Conservation (phyloP, 164 flowering plant genomes). For the Liquidambar formosana region DNA sequence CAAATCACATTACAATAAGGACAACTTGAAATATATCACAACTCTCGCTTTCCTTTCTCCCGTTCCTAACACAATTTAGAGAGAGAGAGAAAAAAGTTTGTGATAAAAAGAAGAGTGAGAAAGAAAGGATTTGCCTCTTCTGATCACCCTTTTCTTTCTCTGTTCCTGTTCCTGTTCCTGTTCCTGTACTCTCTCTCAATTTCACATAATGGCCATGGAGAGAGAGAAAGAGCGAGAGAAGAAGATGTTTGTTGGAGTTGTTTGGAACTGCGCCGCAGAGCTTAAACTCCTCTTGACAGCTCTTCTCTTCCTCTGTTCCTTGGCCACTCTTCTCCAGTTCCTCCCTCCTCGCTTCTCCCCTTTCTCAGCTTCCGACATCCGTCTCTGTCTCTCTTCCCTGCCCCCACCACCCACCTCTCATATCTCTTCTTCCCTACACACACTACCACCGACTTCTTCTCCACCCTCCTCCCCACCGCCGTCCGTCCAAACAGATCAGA, state of each 20-base stretch:
- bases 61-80: too few relatives aligned
- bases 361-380: slow-evolving; percentile 48
- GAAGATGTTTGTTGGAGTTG: slow-evolving; percentile 52
- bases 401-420: slow-evolving; percentile 15
- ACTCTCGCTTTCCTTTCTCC: too few relatives aligned
- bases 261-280: slow-evolving; percentile 71
- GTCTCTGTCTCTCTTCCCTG: slow-evolving; percentile 36
- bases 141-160: not conserved
- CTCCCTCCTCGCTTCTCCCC: slow-evolving; percentile 48
- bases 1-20: too few relatives aligned
- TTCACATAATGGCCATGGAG: slow-evolving; percentile 26
- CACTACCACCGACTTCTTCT: slow-evolving; percentile 1
- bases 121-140: not conserved
- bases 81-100: too few relatives aligned
- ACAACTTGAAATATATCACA: too few relatives aligned
- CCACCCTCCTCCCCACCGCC: slow-evolving; percentile 18
- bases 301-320: slow-evolving; percentile 47
- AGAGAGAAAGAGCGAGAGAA: slow-evolving; percentile 25
- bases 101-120: too few relatives aligned
- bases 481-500: slow-evolving; percentile 22
- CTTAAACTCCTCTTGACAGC: slow-evolving; percentile 52
- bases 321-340: slow-evolving; percentile 54
- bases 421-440: not conserved
- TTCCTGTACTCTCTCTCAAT: not conserved
- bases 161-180: not conserved